phyloP scores from a whole-genome alignment of 2,329 filamentous ascomycete species.

The Diplodia corticola region DNA sequence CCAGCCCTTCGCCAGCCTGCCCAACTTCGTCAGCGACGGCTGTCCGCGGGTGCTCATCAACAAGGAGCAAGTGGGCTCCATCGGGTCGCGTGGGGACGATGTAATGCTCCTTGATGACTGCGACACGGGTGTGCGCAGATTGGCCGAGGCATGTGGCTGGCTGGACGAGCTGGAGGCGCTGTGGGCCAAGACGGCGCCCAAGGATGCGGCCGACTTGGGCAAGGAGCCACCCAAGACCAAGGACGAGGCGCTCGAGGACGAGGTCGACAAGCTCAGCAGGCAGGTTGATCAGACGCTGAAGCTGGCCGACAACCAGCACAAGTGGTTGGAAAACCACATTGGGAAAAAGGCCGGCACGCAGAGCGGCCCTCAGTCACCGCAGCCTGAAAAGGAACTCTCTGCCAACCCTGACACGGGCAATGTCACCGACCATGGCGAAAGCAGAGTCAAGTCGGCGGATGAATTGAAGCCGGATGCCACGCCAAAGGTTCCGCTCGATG shows the following conservation, averaged over 20 bases:
- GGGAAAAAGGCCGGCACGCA: conserved; percentile 29
- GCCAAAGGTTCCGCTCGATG: conserved; percentile 8
- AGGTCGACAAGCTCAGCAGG: conserved; percentile 58
- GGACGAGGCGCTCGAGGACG: conserved; percentile 59
- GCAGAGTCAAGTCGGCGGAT: conserved; percentile 16
- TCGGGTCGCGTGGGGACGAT: conserved; percentile 79
- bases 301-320: conserved; percentile 29
- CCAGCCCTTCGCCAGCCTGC: conserved; percentile 84
- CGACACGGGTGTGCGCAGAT: conserved; percentile 73
- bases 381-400: not conserved
- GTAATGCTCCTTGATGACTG: conserved; percentile 81
- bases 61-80: conserved; percentile 73
- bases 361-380: not conserved
- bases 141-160: conserved; percentile 85
- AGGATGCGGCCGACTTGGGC: conserved; percentile 52
- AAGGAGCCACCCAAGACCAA: conserved; percentile 43
- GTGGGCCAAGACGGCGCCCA: conserved; percentile 68
- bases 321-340: conserved; percentile 38
- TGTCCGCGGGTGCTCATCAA: conserved; percentile 85
- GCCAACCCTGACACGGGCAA: conserved; percentile 7
- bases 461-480: conserved; percentile 5
- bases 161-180: conserved; percentile 73
- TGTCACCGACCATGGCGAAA: conserved; percentile 21
- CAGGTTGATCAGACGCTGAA: conserved; percentile 58
- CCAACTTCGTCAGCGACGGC: conserved; percentile 60